Conservation (phyloP, 2,329 filamentous ascomycete species). For the Aureobasidium sp. region DNA sequence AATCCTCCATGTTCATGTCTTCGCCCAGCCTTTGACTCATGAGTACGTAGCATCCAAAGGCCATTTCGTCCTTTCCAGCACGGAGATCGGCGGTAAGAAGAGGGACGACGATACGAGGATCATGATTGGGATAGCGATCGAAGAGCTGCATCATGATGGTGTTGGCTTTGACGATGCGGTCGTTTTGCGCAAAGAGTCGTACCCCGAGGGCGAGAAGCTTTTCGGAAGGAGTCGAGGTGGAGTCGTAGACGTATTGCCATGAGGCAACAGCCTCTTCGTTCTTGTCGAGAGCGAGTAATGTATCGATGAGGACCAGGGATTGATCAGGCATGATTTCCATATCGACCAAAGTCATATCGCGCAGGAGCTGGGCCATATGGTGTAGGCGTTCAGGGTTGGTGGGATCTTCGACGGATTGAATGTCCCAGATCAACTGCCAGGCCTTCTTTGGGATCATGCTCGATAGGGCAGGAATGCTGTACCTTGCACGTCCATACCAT, state of each 20-base stretch:
- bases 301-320: constrained; percentile 32
- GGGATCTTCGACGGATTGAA: constrained; percentile 26
- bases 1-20: constrained; percentile 75
- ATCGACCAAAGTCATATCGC: constrained; percentile 32
- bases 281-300: constrained; percentile 31
- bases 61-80: constrained; percentile 58
- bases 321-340: constrained; percentile 28
- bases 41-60: constrained; percentile 73
- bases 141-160: constrained; percentile 63
- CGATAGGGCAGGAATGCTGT: constrained; percentile 26
- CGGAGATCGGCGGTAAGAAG: constrained; percentile 75
- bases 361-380: constrained; percentile 31
- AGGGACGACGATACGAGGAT: constrained; percentile 67
- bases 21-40: constrained; percentile 68
- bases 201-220: constrained; percentile 69
- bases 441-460: constrained; percentile 30
- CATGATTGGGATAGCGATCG: constrained; percentile 46
- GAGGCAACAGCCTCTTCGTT: constrained; percentile 33
- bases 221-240: constrained; percentile 18
- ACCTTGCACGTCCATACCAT: constrained; percentile 33
- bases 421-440: constrained; percentile 41
- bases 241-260: constrained; percentile 35
- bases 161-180: constrained; percentile 66
- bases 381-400: constrained; percentile 26
- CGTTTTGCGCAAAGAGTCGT: constrained; percentile 66